Evolutionary conservation across 345 rosid genomes (phyloP), one percentile per base, ranked within the genome.

Genomic region (Arabis alpina): DNA sequence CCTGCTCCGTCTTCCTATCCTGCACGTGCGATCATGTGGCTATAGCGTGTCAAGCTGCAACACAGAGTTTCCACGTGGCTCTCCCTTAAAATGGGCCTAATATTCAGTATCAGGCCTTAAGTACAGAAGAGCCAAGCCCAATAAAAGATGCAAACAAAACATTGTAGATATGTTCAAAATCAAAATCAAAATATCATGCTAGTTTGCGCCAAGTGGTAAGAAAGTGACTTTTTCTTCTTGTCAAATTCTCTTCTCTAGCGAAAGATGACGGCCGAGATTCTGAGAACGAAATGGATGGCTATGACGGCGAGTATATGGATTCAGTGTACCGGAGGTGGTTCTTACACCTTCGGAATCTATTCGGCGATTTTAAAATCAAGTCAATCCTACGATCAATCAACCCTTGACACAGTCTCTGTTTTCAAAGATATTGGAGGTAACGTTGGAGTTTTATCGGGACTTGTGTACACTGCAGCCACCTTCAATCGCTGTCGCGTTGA

Each of bases 251-350:
- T 19, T 53, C 34, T 36, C 68, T 45, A n/a, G 54, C 36, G 73
- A 49, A 66, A 30, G 15, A 74, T 68, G 79, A 10, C 39, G 28
- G 24, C 45, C 14, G 65, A 51, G 53, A 44, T 8, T 3, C 52
- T 81, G 4, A 77, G 75, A 68, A 70, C 81, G 27, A 88, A 82
- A 73, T 87, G 88, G 91, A 64, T 81, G 34, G 79, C 87, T 6
- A 80, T 90, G 8, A 81, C 80, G 15, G 96, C 88, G 36, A 86
- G 90, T 73, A 83, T 87, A 81, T 86, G 91, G 96, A 87, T 91
- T 64, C 96, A 87, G 75, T 70, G 85, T 81, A 77, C 81, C 24
- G 65, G 76, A 70, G 92, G 96, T 14, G 77, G 84, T 4, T 83
- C 85, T 15, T 91, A 87, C 79, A 87, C 95, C 50, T 88, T 87